Percentiles rank a stretch among this genome's conserved stretches.
These are phyloP conservation scores for Alternaria ventricosa DNA, from an alignment of 2,329 filamentous ascomycete species.

Conservation along the genomic window DNA sequence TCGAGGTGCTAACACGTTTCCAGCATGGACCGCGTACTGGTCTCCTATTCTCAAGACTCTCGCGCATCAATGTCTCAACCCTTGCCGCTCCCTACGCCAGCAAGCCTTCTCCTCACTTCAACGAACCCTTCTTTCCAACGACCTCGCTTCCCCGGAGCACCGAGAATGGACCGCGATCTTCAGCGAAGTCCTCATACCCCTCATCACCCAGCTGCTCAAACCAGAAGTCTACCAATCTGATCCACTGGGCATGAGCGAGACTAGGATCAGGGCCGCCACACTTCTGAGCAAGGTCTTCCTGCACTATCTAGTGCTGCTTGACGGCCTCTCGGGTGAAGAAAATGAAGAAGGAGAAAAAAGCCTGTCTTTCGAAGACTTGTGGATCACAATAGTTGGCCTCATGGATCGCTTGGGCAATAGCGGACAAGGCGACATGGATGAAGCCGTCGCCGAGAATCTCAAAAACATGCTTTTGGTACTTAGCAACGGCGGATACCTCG, in stretches of 20 bases:
- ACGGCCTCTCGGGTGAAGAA: conserved; percentile 65
- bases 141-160: conserved; percentile 82
- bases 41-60: conserved; percentile 90
- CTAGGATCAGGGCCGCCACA: conserved; percentile 87
- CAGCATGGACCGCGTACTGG: conserved; percentile 98
- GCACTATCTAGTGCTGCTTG: conserved; percentile 86
- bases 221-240: conserved; percentile 94
- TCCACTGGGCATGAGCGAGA: conserved; percentile 92
- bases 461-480: conserved; percentile 98
- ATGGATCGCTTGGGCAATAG: conserved; percentile 97
- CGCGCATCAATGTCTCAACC: conserved; percentile 90
- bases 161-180: conserved; percentile 96
- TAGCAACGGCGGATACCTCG: conserved; percentile 85
- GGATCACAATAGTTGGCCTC: conserved; percentile 89
- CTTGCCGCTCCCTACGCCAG: conserved; percentile 89
- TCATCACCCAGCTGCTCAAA: conserved; percentile 86
- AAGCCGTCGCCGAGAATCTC: conserved; percentile 91
- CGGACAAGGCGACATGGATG: conserved; percentile 88
- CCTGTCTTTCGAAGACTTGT: conserved; percentile 76
- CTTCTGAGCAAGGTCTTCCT: conserved; percentile 94
- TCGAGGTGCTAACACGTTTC: background rate
- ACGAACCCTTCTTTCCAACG: conserved; percentile 81
- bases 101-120: conserved; percentile 87
- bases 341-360: conserved; percentile 57
- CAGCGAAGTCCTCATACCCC: conserved; percentile 87